These are phyloP conservation scores for Perkinsus chesapeaki DNA, from an alignment of 169 alveolate genomes.

Conservation along the genomic window DNA sequence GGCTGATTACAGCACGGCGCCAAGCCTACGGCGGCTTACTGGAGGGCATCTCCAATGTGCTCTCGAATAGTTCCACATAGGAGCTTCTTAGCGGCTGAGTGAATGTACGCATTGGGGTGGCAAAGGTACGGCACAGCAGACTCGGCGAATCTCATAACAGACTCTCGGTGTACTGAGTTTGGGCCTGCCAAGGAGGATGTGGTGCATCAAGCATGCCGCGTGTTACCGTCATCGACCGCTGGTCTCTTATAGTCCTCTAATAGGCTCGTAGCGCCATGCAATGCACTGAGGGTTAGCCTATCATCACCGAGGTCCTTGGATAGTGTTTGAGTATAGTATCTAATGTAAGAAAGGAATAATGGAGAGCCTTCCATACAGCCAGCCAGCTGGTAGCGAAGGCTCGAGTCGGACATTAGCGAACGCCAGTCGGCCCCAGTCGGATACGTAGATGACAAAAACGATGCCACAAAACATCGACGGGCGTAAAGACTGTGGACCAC, in stretches of 20 bases:
- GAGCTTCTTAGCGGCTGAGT: background rate
- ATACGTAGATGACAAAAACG: too few species aligned
- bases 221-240: background rate
- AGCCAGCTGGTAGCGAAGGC: too few species aligned
- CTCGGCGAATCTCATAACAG: background rate
- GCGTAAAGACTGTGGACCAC: background rate
- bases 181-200: background rate
- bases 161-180: background rate
- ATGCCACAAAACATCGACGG: too few species aligned
- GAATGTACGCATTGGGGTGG: background rate
- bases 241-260: background rate
- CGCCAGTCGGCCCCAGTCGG: too few species aligned
- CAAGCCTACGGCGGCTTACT: background rate
- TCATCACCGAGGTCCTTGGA: background rate
- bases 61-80: background rate
- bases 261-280: background rate
- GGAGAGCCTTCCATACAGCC: too few species aligned
- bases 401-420: too few species aligned
- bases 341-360: too few species aligned
- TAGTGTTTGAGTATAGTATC: background rate
- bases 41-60: background rate
- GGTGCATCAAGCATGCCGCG: background rate
- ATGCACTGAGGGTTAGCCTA: background rate
- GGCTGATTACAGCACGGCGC: background rate
- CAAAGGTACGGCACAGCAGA: background rate